Evolutionary conservation across 164 flowering plant genomes (phyloP).

Genomic region (Stephania japonica): DNA sequence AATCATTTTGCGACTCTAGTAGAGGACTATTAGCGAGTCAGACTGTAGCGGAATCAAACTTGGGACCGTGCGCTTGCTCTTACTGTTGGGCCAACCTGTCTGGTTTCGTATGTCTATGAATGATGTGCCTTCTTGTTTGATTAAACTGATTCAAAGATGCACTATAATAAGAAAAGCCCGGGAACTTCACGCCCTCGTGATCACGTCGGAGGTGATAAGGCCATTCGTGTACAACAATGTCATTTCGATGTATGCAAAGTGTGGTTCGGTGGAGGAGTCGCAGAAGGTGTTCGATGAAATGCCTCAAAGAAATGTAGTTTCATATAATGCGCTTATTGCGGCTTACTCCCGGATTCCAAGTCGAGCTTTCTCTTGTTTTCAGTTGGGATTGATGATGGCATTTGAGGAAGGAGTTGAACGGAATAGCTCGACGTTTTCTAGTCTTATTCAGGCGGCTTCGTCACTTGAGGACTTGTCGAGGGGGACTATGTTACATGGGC

Average conservation of each 20-base stretch:
- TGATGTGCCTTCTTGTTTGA: conserved; percentile 12
- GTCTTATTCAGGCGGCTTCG: conserved; percentile 57
- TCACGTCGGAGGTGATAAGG: conserved; percentile 26
- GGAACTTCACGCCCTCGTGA: conserved; percentile 64
- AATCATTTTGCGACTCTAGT: too few relatives aligned
- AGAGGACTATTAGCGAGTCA: too few relatives aligned
- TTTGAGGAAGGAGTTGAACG: conserved; percentile 34
- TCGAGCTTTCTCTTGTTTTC: conserved; percentile 27
- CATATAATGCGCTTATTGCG: conserved; percentile 66
- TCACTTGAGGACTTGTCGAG: conserved; percentile 25
- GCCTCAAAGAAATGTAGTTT: conserved; percentile 61
- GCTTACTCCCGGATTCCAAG: conserved; percentile 45
- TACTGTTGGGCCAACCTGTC: too few relatives aligned
- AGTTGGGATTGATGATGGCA: conserved; percentile 34
- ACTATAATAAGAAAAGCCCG: conserved; percentile 48
- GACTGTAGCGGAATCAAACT: too few relatives aligned
- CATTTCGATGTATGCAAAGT: conserved; percentile 62
- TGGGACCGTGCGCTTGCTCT: too few relatives aligned
- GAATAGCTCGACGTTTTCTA: conserved; percentile 52
- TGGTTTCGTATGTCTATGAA: too few relatives aligned
- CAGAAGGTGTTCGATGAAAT: conserved; percentile 63
- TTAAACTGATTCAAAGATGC: conserved; percentile 49
- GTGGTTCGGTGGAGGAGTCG: conserved; percentile 45
- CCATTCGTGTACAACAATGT: conserved; percentile 68
- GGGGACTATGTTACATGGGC: conserved; percentile 49